Conservation (phyloP, 768 basidiomycete genomes). For the Hirschioporus abietinus region DNA sequence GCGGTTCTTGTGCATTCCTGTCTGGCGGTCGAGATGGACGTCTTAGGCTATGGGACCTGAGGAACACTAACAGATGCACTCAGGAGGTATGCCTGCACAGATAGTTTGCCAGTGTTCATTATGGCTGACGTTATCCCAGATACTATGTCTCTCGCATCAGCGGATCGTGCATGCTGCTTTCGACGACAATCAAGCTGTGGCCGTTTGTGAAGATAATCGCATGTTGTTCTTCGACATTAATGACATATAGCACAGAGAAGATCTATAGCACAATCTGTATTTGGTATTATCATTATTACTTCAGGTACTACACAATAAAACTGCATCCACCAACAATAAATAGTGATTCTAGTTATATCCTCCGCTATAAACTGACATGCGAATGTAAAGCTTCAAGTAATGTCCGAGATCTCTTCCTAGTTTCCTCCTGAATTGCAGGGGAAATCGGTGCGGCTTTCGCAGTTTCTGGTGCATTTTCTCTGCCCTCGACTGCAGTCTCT, state of each 20-base stretch:
- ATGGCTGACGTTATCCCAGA: background rate
- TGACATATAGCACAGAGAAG: background rate
- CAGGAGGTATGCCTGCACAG: slow-evolving; percentile 14
- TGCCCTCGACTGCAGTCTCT: background rate
- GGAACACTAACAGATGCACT: slow-evolving; percentile 26
- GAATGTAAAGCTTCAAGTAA: background rate
- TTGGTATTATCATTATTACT: too few relatives aligned
- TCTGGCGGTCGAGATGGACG: slow-evolving; percentile 38
- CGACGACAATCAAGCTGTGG: background rate
- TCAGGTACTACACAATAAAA: too few relatives aligned
- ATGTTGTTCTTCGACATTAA: background rate
- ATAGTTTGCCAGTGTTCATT: background rate
- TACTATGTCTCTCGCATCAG: background rate
- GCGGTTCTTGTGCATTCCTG: slow-evolving; percentile 11
- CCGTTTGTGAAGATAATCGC: background rate
- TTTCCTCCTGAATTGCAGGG: background rate
- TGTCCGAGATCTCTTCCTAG: background rate
- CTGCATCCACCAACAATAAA: too few relatives aligned
- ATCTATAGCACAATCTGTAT: background rate
- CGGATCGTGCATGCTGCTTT: background rate
- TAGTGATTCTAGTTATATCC: background rate
- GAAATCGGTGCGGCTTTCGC: background rate
- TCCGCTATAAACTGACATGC: background rate
- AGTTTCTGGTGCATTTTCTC: background rate
- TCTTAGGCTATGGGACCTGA: slow-evolving; percentile 45